Evolutionary conservation across 371 early-diverging fungal genomes (phyloP).

Genomic region (Mortierella sp.): DNA sequence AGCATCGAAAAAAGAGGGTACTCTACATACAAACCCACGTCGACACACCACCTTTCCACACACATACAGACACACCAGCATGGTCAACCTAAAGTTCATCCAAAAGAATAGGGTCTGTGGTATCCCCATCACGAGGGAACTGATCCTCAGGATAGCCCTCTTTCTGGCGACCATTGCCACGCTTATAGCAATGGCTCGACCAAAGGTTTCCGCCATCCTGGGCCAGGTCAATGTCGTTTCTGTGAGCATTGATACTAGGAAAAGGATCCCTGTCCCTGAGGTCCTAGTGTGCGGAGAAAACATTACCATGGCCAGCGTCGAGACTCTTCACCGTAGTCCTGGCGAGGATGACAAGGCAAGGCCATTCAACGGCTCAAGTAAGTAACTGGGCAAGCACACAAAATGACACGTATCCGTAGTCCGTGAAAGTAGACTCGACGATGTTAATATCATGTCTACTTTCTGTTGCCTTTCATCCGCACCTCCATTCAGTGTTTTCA

Average conservation of each 20-base stretch:
- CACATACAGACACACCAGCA: too few relatives aligned
- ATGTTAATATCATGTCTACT: not conserved
- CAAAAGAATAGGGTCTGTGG: conserved; percentile 9
- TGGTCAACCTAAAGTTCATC: too few relatives aligned
- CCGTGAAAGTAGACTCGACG: not conserved
- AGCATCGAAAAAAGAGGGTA: too few relatives aligned
- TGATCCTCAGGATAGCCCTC: conserved; percentile 23
- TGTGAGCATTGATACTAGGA: conserved; percentile 18
- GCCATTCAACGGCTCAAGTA: too few relatives aligned
- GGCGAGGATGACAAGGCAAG: too few relatives aligned
- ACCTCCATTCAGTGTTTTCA: not conserved
- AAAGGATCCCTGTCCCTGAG: conserved; percentile 19
- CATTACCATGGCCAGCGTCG: conserved; percentile 12
- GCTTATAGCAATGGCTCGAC: conserved; percentile 14
- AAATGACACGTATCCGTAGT: too few relatives aligned
- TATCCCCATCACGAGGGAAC: conserved; percentile 31
- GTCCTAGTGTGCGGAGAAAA: conserved; percentile 14
- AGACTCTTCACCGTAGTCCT: conserved; percentile 7
- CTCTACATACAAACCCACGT: too few relatives aligned
- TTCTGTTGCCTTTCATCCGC: not conserved
- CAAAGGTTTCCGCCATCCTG: conserved; percentile 25
- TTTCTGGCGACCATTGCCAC: conserved; percentile 15
- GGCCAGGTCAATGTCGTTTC: conserved; percentile 30
- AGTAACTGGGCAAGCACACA: too few relatives aligned
- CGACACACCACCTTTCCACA: too few relatives aligned